Conservation (phyloP, 2,329 filamentous ascomycete species). For the Exophiala sideris region DNA sequence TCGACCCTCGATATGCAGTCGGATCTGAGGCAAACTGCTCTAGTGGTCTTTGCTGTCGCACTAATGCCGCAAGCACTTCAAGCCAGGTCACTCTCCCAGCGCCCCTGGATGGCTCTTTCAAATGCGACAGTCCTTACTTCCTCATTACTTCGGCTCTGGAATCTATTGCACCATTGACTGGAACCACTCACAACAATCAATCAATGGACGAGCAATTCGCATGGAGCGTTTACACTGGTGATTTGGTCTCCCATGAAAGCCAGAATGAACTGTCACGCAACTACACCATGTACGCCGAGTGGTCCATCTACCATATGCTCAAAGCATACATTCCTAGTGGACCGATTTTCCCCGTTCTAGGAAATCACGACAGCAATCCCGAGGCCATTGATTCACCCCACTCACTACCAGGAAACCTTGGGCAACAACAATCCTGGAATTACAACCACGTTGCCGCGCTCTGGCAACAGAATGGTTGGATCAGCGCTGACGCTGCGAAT, state of each 20-base stretch:
- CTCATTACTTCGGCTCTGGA: conserved; percentile 55
- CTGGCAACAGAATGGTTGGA: conserved; percentile 57
- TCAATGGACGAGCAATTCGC: conserved; percentile 42
- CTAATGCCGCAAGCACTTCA: conserved; percentile 36
- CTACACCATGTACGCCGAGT: conserved; percentile 55
- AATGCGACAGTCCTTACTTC: conserved; percentile 58
- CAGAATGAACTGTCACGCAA: conserved; percentile 50
- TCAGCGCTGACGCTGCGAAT: conserved; percentile 43
- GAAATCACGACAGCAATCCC: conserved; percentile 57
- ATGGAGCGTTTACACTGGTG: conserved; percentile 57
- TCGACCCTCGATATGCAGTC: conserved; percentile 54
- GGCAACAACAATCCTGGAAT: conserved; percentile 57
- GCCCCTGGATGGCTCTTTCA: conserved; percentile 53
- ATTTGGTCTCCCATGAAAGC: conserved; percentile 55
- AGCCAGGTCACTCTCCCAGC: conserved; percentile 45
- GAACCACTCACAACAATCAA: conserved; percentile 45
- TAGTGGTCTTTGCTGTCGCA: conserved; percentile 51
- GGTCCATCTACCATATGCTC: conserved; percentile 53
- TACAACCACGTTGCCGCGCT: conserved; percentile 54
- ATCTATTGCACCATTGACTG: conserved; percentile 55
- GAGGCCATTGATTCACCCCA: conserved; percentile 54
- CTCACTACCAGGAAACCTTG: conserved; percentile 51
- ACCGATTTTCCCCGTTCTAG: conserved; percentile 55
- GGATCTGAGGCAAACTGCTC: conserved; percentile 55
- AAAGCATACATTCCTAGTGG: conserved; percentile 53